phyloP scores from a whole-genome alignment of 2,329 filamentous ascomycete species.

The Macrophomina pseudophaseolina region DNA sequence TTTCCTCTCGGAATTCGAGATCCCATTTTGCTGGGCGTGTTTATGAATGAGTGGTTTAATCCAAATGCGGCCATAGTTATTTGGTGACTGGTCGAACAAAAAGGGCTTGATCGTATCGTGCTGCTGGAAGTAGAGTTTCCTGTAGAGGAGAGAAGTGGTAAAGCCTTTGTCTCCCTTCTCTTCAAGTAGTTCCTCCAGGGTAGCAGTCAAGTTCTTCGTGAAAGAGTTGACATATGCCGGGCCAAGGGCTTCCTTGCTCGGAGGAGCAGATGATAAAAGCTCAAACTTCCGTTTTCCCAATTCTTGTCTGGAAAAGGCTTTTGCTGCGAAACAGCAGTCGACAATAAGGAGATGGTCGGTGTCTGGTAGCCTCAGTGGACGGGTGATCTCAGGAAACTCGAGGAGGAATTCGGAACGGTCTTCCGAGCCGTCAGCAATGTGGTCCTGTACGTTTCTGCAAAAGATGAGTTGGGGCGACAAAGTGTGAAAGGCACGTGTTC shows the following conservation, averaged over 20 bases:
- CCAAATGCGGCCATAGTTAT: constrained; percentile 30
- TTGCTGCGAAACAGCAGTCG: constrained; percentile 30
- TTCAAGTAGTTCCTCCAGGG: constrained; percentile 16
- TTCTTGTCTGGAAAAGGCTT: constrained; percentile 23
- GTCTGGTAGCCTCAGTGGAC: background rate
- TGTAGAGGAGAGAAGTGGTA: constrained; percentile 29
- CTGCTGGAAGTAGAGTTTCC: constrained; percentile 56
- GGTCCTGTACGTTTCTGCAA: too few species aligned
- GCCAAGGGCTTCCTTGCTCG: constrained; percentile 24
- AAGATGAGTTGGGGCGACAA: background rate
- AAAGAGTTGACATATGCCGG: constrained; percentile 29
- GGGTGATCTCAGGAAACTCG: too few species aligned
- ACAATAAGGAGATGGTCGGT: constrained; percentile 29
- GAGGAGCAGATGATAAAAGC: constrained; percentile 29
- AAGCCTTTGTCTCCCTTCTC: constrained; percentile 19
- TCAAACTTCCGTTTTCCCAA: constrained; percentile 30
- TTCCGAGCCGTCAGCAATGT: too few species aligned
- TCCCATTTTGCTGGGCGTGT: background rate
- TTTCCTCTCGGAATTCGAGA: background rate
- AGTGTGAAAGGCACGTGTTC: too few species aligned
- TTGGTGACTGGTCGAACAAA: constrained; percentile 29
- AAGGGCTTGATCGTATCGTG: constrained; percentile 43
- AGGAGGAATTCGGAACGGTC: too few species aligned
- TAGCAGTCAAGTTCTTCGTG: constrained; percentile 25
- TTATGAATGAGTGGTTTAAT: constrained; percentile 19